phyloP scores from a whole-genome alignment of 805 yeast species.

The Ogataea glucozyma region DNA sequence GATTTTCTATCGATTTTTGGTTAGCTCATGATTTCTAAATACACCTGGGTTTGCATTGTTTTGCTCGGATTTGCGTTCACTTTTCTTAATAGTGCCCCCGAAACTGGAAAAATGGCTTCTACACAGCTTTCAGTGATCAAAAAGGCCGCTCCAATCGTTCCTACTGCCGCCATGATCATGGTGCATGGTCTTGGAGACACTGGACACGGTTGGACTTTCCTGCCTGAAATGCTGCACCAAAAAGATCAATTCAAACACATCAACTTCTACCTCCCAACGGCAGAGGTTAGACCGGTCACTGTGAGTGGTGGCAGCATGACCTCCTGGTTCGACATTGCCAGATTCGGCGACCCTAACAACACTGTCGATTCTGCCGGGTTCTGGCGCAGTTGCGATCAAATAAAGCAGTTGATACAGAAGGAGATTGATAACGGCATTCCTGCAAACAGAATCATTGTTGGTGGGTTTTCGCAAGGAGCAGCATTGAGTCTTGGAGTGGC shows the following conservation, averaged over 20 bases:
- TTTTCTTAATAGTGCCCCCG: neutral
- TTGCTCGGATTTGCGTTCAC: neutral
- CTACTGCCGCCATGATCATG: constrained; percentile 69
- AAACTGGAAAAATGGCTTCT: neutral
- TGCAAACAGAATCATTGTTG: constrained; percentile 73
- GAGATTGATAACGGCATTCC: constrained; percentile 56
- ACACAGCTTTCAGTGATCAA: constrained; percentile 34
- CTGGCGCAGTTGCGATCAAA: constrained; percentile 46
- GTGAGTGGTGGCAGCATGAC: constrained; percentile 73
- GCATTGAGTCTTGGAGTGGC: constrained; percentile 69
- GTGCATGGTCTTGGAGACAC: constrained; percentile 92
- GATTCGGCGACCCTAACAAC: constrained; percentile 49
- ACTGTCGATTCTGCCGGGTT: constrained; percentile 57
- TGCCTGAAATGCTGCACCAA: constrained; percentile 62
- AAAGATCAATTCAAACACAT: constrained; percentile 48
- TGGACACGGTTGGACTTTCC: constrained; percentile 86
- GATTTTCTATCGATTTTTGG: too few relatives aligned
- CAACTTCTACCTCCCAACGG: constrained; percentile 87
- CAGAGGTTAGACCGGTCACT: constrained; percentile 73
- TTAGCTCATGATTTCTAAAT: too few relatives aligned
- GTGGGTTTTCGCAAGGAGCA: constrained; percentile 96
- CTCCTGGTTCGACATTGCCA: constrained; percentile 82
- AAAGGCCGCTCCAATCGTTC: constrained; percentile 41
- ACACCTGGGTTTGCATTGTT: too few relatives aligned
- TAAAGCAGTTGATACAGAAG: constrained; percentile 50